Evolutionary conservation across 768 basidiomycete genomes (phyloP).

Genomic region (Boletus insuetus): DNA sequence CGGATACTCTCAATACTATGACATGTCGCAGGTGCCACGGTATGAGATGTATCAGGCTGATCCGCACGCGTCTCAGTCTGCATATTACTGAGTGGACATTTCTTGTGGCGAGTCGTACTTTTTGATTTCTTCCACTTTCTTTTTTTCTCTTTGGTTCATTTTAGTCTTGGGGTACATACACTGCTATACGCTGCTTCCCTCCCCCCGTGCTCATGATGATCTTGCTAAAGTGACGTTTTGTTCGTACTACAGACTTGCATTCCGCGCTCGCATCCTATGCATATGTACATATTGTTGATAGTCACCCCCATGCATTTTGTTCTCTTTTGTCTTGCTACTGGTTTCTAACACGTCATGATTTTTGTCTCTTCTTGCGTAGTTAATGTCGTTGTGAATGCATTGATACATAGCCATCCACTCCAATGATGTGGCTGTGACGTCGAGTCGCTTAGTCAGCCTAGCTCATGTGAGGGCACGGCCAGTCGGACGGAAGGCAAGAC

Average conservation of each 20-base stretch:
- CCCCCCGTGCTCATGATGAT: conserved; percentile 3
- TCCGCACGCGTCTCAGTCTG: conserved; percentile 46
- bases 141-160: conserved; percentile 19
- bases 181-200: conserved; percentile 15
- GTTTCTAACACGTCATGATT: conserved; percentile 3
- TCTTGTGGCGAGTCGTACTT: conserved; percentile 3
- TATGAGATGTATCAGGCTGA: conserved; percentile 68
- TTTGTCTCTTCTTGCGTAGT: conserved; percentile 14
- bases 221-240: conserved; percentile 20
- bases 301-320: conserved; percentile 20
- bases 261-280: conserved; percentile 5
- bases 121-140: neutral
- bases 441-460: conserved; percentile 21
- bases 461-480: conserved; percentile 14
- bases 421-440: no score
- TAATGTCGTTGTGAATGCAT: conserved; percentile 15
- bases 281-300: conserved; percentile 26
- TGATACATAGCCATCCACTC: no score
- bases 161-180: conserved; percentile 18
- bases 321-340: conserved; percentile 14
- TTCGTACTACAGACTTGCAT: conserved; percentile 26
- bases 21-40: conserved; percentile 60
- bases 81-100: conserved; percentile 53
- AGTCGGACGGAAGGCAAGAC: neutral
- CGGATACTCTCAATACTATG: conserved; percentile 64